These are phyloP conservation scores for Nosema muscidifuracis DNA, from an alignment of 371 early-diverging fungal species.

Conservation along the genomic window DNA sequence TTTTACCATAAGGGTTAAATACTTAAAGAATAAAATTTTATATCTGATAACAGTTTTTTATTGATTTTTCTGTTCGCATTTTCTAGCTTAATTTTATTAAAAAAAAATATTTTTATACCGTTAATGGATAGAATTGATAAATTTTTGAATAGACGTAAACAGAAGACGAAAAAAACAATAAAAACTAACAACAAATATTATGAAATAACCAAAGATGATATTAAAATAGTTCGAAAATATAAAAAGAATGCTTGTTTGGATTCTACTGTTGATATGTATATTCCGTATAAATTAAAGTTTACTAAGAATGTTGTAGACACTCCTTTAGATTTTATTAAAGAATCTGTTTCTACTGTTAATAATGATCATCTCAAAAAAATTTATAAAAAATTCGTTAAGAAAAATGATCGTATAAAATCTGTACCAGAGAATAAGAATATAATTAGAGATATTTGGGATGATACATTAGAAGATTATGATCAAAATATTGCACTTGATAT, in stretches of 20 bases:
- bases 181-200: slow-evolving; percentile 20
- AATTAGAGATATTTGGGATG: slow-evolving; percentile 46
- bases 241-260: slow-evolving; percentile 41
- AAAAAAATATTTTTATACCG: not conserved
- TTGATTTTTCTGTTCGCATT: not conserved
- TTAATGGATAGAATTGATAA: slow-evolving; percentile 55
- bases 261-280: slow-evolving; percentile 14
- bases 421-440: not conserved
- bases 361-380: not conserved
- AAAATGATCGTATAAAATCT: not conserved
- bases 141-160: slow-evolving; percentile 37
- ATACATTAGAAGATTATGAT: slow-evolving; percentile 38
- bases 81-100: not conserved
- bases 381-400: not conserved
- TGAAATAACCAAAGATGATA: slow-evolving; percentile 44
- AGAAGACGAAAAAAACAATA: slow-evolving; percentile 33
- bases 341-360: not conserved
- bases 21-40: not conserved
- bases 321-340: slow-evolving; percentile 5
- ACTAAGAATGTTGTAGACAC: slow-evolving; percentile 3
- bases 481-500: slow-evolving; percentile 45
- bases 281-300: slow-evolving; percentile 19
- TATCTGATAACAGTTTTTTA: not conserved
- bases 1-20: slow-evolving; percentile 21
- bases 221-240: slow-evolving; percentile 37